Conservation (phyloP, 306 rosid species). For the Pueraria montana region DNA sequence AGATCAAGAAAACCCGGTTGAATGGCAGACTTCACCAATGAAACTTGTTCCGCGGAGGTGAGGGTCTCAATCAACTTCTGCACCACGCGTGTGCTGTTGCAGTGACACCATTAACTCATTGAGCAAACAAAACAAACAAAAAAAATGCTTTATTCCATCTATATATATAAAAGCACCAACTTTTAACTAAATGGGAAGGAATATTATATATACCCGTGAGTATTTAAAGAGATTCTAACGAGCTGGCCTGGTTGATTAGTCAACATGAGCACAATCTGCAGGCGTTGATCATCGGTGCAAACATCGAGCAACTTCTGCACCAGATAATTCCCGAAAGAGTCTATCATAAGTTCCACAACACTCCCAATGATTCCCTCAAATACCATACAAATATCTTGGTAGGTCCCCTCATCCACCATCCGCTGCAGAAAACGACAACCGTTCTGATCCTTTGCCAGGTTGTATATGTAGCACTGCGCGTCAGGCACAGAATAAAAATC, state of each 20-base stretch:
- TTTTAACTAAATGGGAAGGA: neutral
- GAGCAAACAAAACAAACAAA: conserved; percentile 6
- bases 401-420: conserved; percentile 64
- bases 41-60: conserved; percentile 43
- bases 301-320: conserved; percentile 80
- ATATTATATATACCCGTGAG: conserved; percentile 64
- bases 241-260: conserved; percentile 68
- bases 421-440: conserved; percentile 77
- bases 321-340: conserved; percentile 86
- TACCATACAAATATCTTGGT: conserved; percentile 58
- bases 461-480: conserved; percentile 52
- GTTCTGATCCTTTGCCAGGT: conserved; percentile 74
- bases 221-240: conserved; percentile 66
- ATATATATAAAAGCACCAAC: neutral
- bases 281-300: conserved; percentile 64
- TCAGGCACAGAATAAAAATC: conserved; percentile 54
- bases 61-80: conserved; percentile 85
- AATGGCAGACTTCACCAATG: conserved; percentile 61
- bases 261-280: conserved; percentile 61
- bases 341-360: conserved; percentile 71
- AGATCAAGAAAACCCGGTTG: conserved; percentile 77
- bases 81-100: conserved; percentile 74
- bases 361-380: conserved; percentile 62
- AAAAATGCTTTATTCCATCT: neutral
- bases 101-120: conserved; percentile 14